phyloP scores from a whole-genome alignment of 2,329 filamentous ascomycete genomes.

The Phialophora chinensis region DNA sequence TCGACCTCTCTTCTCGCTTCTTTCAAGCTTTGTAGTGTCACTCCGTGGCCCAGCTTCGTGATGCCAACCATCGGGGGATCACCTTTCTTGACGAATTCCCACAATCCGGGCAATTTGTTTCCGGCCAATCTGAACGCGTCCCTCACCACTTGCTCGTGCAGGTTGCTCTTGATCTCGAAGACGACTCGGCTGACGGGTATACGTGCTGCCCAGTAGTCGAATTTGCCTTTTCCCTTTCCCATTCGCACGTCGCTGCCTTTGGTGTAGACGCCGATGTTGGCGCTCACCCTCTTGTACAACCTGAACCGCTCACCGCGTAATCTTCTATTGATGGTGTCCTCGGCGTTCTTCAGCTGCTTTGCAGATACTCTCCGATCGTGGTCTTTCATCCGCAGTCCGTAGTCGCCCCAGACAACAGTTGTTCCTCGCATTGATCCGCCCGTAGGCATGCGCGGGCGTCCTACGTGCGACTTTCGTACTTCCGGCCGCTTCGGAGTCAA shows the following conservation, averaged over 20 bases:
- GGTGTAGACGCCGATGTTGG: constrained; percentile 93
- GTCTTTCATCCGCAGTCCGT: constrained; percentile 89
- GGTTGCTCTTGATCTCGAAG: constrained; percentile 86
- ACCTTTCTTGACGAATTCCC: constrained; percentile 92
- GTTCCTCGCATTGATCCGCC: constrained; percentile 92
- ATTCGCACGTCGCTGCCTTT: constrained; percentile 97
- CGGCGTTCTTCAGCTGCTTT: constrained; percentile 83
- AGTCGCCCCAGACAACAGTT: constrained; percentile 95
- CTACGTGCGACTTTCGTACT: constrained; percentile 86
- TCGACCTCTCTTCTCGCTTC: constrained; percentile 73
- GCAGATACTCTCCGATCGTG: constrained; percentile 91
- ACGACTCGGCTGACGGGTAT: constrained; percentile 89
- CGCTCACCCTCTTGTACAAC: constrained; percentile 86
- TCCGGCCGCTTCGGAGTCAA: constrained; percentile 80
- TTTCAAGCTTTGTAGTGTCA: constrained; percentile 84
- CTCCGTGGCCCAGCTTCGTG: constrained; percentile 80
- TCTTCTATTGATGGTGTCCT: constrained; percentile 88
- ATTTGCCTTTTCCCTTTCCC: constrained; percentile 98
- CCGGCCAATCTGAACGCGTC: constrained; percentile 94
- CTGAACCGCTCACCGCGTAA: constrained; percentile 91
- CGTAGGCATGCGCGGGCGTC: constrained; percentile 82
- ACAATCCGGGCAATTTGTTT: constrained; percentile 85
- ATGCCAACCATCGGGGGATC: constrained; percentile 89
- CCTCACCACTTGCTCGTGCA: constrained; percentile 92
- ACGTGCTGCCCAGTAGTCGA: constrained; percentile 93